Percentiles rank a stretch among this genome's conserved stretches.
phyloP scores from a whole-genome alignment of 768 basidiomycete species.

The Agaricus bisporus region DNA sequence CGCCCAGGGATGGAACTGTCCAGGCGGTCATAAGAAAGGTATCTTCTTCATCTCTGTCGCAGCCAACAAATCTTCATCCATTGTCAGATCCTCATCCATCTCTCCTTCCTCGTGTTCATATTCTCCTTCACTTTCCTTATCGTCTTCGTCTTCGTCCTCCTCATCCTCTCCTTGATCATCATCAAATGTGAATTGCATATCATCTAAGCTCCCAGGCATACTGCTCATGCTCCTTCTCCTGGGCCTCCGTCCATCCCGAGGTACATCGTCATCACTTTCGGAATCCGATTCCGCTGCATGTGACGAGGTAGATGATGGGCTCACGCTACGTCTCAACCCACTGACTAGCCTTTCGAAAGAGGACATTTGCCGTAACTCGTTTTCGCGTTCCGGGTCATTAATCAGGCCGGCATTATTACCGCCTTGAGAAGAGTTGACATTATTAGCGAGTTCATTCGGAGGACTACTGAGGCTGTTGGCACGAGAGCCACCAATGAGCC shows the following conservation, averaged over 20 bases:
- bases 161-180: conserved; percentile 41
- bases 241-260: conserved; percentile 30
- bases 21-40: conserved; percentile 44
- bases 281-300: conserved; percentile 46
- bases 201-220: conserved; percentile 74
- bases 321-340: conserved; percentile 37
- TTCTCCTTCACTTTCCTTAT: conserved; percentile 27
- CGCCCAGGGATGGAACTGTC: neutral
- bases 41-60: conserved; percentile 82
- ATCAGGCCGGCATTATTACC: conserved; percentile 9
- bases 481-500: conserved; percentile 49
- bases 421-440: neutral
- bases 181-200: conserved; percentile 50
- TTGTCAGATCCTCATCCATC: conserved; percentile 64
- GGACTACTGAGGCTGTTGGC: conserved; percentile 5
- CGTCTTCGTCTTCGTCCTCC: conserved; percentile 23
- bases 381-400: conserved; percentile 25
- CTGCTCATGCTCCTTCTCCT: conserved; percentile 68
- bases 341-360: conserved; percentile 63
- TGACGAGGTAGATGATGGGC: conserved; percentile 39
- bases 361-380: conserved; percentile 63
- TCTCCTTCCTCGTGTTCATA: conserved; percentile 41
- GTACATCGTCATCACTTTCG: conserved; percentile 41
- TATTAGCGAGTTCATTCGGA: neutral
- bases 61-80: conserved; percentile 76